Conservation (phyloP, 768 basidiomycete genomes). For the Leccinum aurantiacum region DNA sequence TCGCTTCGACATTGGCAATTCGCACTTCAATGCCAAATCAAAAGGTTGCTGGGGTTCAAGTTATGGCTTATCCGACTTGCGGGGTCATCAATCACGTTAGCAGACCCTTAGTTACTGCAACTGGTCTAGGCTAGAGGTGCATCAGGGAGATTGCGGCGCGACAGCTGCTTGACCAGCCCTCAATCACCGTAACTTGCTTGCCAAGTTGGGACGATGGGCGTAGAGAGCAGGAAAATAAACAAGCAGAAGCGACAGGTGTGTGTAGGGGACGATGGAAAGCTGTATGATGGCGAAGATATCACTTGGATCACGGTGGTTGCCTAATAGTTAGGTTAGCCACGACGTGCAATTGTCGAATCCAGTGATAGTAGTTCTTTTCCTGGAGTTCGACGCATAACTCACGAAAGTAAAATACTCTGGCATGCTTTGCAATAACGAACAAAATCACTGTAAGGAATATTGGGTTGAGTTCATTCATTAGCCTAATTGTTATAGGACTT, state of each 20-base stretch:
- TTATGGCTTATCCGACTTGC: no score
- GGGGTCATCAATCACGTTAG: no score
- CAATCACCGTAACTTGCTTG: neutral
- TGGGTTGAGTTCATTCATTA: no score
- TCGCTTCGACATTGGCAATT: constrained; percentile 33
- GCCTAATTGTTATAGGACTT: neutral
- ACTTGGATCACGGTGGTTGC: no score
- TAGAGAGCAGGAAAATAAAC: neutral
- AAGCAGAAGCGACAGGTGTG: neutral
- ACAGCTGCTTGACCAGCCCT: no score
- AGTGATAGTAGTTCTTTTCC: neutral
- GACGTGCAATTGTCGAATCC: no score
- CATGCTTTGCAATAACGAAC: neutral
- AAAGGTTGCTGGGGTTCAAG: no score
- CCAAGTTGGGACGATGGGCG: neutral
- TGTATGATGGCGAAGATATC: no score
- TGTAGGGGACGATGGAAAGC: neutral
- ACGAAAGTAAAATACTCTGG: no score
- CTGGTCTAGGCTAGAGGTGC: neutral
- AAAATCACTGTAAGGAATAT: neutral
- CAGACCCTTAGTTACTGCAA: neutral
- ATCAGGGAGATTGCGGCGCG: neutral
- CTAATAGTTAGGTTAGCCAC: no score
- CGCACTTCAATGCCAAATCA: constrained; percentile 3
- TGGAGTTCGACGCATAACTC: neutral